phyloP scores from a whole-genome alignment of 1,139 yeast species.

The Suhomyces wounanorum region DNA sequence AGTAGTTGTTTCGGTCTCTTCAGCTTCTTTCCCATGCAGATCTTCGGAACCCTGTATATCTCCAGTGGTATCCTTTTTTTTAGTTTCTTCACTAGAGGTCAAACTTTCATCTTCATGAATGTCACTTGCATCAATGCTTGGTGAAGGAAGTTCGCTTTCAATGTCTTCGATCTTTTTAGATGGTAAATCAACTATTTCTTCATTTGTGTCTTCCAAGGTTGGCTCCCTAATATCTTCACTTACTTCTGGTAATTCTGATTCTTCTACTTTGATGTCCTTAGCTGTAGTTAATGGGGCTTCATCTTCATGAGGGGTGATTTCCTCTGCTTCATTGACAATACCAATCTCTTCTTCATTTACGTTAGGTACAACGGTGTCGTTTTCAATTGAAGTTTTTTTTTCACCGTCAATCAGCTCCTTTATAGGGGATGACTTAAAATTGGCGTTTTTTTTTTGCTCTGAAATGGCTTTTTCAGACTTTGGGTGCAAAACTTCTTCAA shows the following conservation, averaged over 20 bases:
- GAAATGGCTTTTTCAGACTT: slow-evolving; percentile 4
- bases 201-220: neutral
- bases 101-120: slow-evolving; percentile 9
- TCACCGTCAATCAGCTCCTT: neutral
- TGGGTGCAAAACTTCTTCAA: slow-evolving; percentile 38
- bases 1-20: neutral
- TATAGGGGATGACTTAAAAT: slow-evolving; percentile 1
- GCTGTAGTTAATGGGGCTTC: slow-evolving; percentile 9
- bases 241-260: slow-evolving; percentile 5
- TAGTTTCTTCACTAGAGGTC: neutral
- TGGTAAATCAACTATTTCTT: slow-evolving; percentile 5
- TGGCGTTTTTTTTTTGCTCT: slow-evolving; percentile 10
- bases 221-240: slow-evolving; percentile 5
- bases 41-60: neutral
- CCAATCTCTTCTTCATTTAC: neutral
- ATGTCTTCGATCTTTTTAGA: slow-evolving; percentile 1
- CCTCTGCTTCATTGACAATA: neutral
- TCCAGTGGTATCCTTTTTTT: slow-evolving; percentile 9
- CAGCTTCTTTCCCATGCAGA: neutral
- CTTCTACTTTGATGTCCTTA: slow-evolving; percentile 7
- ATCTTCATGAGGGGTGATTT: slow-evolving; percentile 5
- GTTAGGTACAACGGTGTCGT: neutral
- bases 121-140: slow-evolving; percentile 7
- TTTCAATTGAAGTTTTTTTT: slow-evolving; percentile 1
- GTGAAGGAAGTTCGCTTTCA: slow-evolving; percentile 9